These are phyloP conservation scores for Pseudogymnoascus sp. DNA, from an alignment of 2,329 filamentous ascomycete genomes.

Conservation along the genomic window DNA sequence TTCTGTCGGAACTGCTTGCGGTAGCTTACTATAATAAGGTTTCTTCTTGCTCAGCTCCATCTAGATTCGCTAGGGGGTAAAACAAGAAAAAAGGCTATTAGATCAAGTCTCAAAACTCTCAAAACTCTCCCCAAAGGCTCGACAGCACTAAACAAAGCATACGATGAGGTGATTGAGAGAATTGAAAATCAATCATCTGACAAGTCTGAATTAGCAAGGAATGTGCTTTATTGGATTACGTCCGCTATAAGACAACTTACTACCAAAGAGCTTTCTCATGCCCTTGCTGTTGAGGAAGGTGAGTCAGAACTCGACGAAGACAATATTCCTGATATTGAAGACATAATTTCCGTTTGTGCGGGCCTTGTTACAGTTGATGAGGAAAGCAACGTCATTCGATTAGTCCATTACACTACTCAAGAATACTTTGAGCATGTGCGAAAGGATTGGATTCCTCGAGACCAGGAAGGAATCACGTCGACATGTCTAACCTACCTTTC, in stretches of 20 bases:
- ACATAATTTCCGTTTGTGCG: constrained; percentile 20
- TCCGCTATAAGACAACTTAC: neutral
- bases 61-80: neutral
- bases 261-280: neutral
- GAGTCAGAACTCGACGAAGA: neutral
- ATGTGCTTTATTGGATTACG: neutral
- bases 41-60: neutral
- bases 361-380: constrained; percentile 16
- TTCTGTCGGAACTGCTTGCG: neutral
- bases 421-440: constrained; percentile 18
- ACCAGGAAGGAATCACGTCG: neutral
- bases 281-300: neutral
- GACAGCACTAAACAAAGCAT: neutral
- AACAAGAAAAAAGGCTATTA: neutral
- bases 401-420: constrained; percentile 23
- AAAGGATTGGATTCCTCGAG: neutral
- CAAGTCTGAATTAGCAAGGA: neutral
- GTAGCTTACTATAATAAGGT: neutral
- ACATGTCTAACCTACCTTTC: neutral
- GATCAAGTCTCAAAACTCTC: neutral
- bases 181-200: neutral
- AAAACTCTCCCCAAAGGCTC: neutral
- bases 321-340: constrained; percentile 6
- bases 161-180: neutral
- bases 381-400: constrained; percentile 11